Evolutionary conservation across 768 basidiomycete species (phyloP), one percentile per base, ranked within the genome.

Genomic region (Boletus edulis): DNA sequence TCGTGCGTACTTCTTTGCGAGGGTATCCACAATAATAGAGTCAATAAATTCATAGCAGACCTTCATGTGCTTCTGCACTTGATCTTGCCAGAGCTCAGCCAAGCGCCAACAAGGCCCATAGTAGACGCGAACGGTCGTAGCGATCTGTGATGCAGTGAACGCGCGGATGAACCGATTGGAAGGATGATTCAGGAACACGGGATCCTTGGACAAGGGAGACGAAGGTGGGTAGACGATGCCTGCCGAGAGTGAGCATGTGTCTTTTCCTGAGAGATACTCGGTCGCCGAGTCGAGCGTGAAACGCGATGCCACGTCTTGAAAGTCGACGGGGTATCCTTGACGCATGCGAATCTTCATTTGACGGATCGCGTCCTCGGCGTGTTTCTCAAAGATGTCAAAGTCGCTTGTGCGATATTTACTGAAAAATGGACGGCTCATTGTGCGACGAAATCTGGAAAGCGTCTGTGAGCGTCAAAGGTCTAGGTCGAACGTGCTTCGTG

Each of bases 271-370:
- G 11, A 84, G 72, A 61, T 85, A 84, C 24, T 80, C 79, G 0
- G 81, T 78, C 0, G 81, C 81, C 1, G 80, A 81, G 61, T 86
- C 84, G 34, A 85, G 66, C 1, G 82, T 81, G 64, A 82, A 82
- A 3, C 78, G 72, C 1, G 69, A 70, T 2, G 67, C 67, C 49
- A 78, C 58, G 45, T 78, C 79, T 60, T 80, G 74, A 55, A 78
- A 71, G 58, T 80, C 76, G 37, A 81, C 62, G 5, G 75, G 67
- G 37, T 73, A 67, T 2, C 77, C 76, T 27, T 73, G 61, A 4
- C 60, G 51, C 44, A 75, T 22, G 32, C 74, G 72, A 5, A 43
- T 29, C 61, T 70, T 73, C 58, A 73, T 61, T 35, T 70, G 73
- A 18, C 44, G 51, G 22, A 76, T 65, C 0, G 69, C 70, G n/a